Evolutionary conservation across 2,329 filamentous ascomycete species (phyloP), one percentile per base, ranked within the genome.

Genomic region (Trichoderma koningii): DNA sequence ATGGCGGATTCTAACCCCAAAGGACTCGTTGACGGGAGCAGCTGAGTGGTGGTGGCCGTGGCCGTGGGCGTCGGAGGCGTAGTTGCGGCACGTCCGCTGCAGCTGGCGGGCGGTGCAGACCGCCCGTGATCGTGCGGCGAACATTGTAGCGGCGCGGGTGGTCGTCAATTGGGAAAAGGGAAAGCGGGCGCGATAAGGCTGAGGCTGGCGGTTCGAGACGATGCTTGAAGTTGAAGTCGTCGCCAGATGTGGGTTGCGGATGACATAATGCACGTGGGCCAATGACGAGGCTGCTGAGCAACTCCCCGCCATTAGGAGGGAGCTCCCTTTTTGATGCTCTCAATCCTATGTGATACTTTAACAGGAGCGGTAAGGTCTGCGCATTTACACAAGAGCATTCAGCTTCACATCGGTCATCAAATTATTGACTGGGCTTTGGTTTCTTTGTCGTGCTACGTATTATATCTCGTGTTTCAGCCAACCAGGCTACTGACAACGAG

Each of bases 11-110:
- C 84, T 66, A 85, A 87, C 85, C 70, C 85, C 84, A 71, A 86
- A 79, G 66, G 80, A 78, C 76, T 87, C 85, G 70, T 82, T 80
- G 67, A 80, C 81, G 67, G 78, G 76, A 69, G 79, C 78, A 66
- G 79, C 75, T 70, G 81, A 76, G 73, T 81, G 78, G 69, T 81
- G 78, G 66, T 84, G 82, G 73, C 77, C 77, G 68, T 82, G 78
- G 66, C 75, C 78, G 71, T 84, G 82, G 73, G 78, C 77, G 69
- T 82, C 80, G 72, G 83, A 86, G 69, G 83, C 84, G 74, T 86
- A 86, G 66, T 78, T 78, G 72, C 83, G 81, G 69, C 78, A 74
- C 68, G 74, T 71, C 66, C 76, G 72, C 71, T 75, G 74, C 68
- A 78, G 72, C 70, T 75, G 75, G 66, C 76, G 74, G 66, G 76